A percentile compares a stretch with the other conserved stretches of the same genome.
Conservation (phyloP, 257 asterid genomes). For the Thymus quinquecostatus region DNA sequence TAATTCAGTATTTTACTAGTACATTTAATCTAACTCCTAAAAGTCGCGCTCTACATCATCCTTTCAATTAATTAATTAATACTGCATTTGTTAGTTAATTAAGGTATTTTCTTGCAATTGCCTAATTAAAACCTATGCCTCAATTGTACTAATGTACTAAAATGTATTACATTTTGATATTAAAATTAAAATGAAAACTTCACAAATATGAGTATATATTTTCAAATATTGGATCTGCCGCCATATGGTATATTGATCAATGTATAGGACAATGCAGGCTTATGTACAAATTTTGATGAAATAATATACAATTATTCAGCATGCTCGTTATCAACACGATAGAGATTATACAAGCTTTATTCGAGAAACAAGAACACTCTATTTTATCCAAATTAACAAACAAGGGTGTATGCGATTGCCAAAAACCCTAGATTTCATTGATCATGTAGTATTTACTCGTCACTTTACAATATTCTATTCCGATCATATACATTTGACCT, state of each 20-base stretch:
- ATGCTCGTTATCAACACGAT: neutral
- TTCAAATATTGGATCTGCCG: neutral
- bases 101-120: too few relatives aligned
- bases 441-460: neutral
- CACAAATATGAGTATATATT: neutral
- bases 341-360: too few relatives aligned
- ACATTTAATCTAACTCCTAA: slow-evolving; percentile 5
- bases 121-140: neutral
- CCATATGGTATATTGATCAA: neutral
- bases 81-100: too few relatives aligned
- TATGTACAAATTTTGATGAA: neutral
- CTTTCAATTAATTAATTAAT: neutral
- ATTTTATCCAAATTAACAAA: neutral
- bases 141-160: neutral
- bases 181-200: neutral
- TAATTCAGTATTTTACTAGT: neutral
- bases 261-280: neutral
- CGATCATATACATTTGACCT: neutral
- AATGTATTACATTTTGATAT: neutral
- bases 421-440: slow-evolving; percentile 5
- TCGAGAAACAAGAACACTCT: neutral
- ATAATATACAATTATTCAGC: neutral
- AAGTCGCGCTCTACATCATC: slow-evolving; percentile 4
- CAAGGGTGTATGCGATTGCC: neutral
- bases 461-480: neutral